phyloP scores from a whole-genome alignment of 1,139 yeast species.

The Kodamaea sp. region DNA sequence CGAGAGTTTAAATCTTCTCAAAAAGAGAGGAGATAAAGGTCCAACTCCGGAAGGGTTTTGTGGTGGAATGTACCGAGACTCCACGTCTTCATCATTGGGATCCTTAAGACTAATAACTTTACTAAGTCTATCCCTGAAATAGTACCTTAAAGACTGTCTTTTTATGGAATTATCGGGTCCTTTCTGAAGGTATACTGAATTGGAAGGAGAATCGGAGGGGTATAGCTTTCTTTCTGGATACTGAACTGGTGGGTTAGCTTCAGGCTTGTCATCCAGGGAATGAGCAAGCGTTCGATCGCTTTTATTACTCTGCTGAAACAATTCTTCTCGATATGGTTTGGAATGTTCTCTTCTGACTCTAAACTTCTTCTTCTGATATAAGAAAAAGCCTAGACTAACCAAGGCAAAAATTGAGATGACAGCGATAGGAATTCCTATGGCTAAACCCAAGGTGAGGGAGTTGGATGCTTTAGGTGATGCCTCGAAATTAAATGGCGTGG shows the following conservation, averaged over 20 bases:
- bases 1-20: conserved; percentile 34
- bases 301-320: not conserved
- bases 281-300: conserved; percentile 3
- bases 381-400: conserved; percentile 23
- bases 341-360: conserved; percentile 12
- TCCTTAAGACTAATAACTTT: conserved; percentile 12
- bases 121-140: conserved; percentile 19
- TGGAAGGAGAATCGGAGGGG: too few species aligned
- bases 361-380: conserved; percentile 19
- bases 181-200: not conserved
- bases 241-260: too few species aligned
- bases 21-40: conserved; percentile 32
- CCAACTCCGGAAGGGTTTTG: not conserved
- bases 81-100: conserved; percentile 8
- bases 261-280: too few species aligned
- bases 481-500: conserved; percentile 6
- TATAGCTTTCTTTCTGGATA: not conserved
- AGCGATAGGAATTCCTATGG: conserved; percentile 47
- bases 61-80: not conserved
- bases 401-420: conserved; percentile 28
- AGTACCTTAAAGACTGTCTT: conserved; percentile 7
- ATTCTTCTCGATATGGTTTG: conserved; percentile 11
- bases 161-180: conserved; percentile 3
- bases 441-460: conserved; percentile 34
- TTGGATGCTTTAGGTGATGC: conserved; percentile 4